phyloP scores from a whole-genome alignment of 352 stramenopile genomes.

The Discostella stelligera region DNA sequence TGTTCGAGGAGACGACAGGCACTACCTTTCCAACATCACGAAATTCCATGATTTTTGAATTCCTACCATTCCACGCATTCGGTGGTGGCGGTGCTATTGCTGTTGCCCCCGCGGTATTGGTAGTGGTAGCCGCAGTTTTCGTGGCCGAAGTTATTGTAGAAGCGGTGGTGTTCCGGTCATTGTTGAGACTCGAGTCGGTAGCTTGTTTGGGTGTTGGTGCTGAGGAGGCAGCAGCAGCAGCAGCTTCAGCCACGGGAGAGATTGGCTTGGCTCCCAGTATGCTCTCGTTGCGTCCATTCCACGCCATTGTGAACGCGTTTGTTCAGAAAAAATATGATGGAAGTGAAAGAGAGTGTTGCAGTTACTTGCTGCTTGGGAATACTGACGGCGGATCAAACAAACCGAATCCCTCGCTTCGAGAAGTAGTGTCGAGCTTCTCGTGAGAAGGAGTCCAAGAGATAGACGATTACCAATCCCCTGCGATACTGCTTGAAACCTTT shows the following conservation, averaged over 20 bases:
- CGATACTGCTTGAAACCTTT: too few species aligned
- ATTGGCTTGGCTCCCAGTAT: slow-evolving; percentile 28
- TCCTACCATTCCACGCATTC: slow-evolving; percentile 44
- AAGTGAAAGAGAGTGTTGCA: too few species aligned
- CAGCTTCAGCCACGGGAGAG: background rate
- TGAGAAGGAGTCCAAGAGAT: too few species aligned
- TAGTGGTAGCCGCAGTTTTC: background rate
- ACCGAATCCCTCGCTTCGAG: too few species aligned
- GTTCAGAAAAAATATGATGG: too few species aligned
- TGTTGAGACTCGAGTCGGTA: background rate
- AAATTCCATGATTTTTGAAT: slow-evolving; percentile 39
- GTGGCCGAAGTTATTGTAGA: too few species aligned
- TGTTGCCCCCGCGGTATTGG: background rate
- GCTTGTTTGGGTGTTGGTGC: background rate
- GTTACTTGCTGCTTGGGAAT: too few species aligned
- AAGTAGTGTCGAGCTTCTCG: too few species aligned
- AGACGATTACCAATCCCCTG: too few species aligned
- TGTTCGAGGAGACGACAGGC: background rate
- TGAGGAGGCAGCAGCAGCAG: background rate
- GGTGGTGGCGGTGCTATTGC: slow-evolving; percentile 1
- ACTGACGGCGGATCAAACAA: too few species aligned
- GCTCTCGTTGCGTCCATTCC: slow-evolving; percentile 48
- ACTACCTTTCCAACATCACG: slow-evolving; percentile 6
- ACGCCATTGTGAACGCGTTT: slow-evolving; percentile 7
- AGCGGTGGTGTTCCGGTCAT: background rate